Evolutionary conservation across 2,329 filamentous ascomycete species (phyloP), one percentile per base, ranked within the genome.

Genomic region (Colletotrichum sp.): DNA sequence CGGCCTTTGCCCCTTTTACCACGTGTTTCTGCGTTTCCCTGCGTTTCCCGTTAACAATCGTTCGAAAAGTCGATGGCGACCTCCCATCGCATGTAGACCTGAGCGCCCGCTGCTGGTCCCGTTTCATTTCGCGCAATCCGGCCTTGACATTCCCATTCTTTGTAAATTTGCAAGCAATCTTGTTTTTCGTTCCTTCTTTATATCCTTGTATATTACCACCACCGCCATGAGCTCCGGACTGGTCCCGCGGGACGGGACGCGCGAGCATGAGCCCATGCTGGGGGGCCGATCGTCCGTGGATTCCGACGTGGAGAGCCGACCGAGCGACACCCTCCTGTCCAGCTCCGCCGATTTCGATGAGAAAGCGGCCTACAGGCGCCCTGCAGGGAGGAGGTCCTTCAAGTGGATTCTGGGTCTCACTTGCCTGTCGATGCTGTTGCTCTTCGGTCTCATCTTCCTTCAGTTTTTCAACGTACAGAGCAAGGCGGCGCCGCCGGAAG

Each of bases 251-350:
- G 73, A 76, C 73, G 73, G 73, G 70, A 68, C 34, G 32, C 64
- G 73, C 32, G 70, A 73, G 70, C 70, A 76, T 57, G 64, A 73
- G 57, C 70, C 70, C 64, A 76, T 73, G 73, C 73, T 76, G n/a
- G 64, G 64, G 18, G 59, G n/a, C 64, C 44, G 70, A 26, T 73
- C 70, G 16, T 76, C 70, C 26, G 59, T 65, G 16, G 73, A 76
- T 21, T 64, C 70, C 34, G 73, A 76, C 59, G 39, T 76, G 21
- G 73, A 76, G 70, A 65, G 72, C 32, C 73, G 64, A 30, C 68
- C 24, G 57, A 70, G 68, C 59, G 68, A 70, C 21, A 62, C 68
- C n/a, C 24, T 73, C 63, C 70, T 73, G 12, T 16, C 59, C 49
- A 71, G 59, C 63, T 67, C 69, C 12, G 72, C 62, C 28, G 72